Base-by-base conservation (phyloP, 1,139 yeast species). In the Kurtzmaniella quercitrusa region DNA sequence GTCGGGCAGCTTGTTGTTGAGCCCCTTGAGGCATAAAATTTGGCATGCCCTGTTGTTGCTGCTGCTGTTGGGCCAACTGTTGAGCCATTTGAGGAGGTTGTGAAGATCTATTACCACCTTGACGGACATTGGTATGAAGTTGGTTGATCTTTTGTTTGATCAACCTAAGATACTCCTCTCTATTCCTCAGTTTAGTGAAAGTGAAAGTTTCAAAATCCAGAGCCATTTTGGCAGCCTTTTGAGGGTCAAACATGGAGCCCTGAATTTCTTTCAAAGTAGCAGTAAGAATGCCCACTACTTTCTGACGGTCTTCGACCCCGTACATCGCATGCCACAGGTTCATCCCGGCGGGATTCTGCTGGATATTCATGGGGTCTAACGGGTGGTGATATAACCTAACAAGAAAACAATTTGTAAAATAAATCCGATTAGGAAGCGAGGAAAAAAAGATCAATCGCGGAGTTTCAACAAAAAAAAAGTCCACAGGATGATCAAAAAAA, bases 191-290 rank as follows among this genome's bases (percentile, higher is more conserved):
- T 48, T 68, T 69, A 55, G 63, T 59, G 48, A 70, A 72, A 21
- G 75, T 69, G 47, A 57, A 64, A 52, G 69, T 70, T 48, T 73
- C 78, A 49, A 71, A 72, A 45, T 71, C 77, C 43, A 66, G 71
- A 23, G 78, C 76, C 64, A 71, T 68, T 36, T 59, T 56, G 17
- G 66, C 60, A 19, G 74, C 75, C 43, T 67, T 61, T 45, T 67
- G 72, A 25, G 63, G 63, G 50, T 70, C 70, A 48, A 62, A 68
- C 48, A 57, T 63, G 37, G 63, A 49, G 19, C 60, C 63, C 48
- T 67, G 75, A 46, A 70, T 60, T 38, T 70, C 76, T 46, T 67
- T 65, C 41, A 73, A 60, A 2, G 75, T 65, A 39, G 62, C 62
- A 45, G 72, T 59, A 14, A 73, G 60, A 37, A 70, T 60, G 46